Base-by-base conservation (phyloP, 495 filamentous ascomycete species). In the Penicillium atrosanguineum region DNA sequence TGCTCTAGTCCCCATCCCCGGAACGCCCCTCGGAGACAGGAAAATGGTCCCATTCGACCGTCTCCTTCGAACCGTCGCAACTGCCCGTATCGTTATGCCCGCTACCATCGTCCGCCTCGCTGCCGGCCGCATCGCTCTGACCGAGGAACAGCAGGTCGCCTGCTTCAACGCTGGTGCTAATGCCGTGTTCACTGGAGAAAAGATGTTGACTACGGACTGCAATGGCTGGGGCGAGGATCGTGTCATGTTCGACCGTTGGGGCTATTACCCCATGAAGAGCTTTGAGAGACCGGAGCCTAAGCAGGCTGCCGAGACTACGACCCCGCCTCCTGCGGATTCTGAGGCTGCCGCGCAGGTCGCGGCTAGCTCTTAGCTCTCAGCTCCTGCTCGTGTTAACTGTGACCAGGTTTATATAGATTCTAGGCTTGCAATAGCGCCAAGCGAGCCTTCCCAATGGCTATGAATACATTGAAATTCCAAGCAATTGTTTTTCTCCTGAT, bases 111-210 rank as follows among this genome's bases (percentile, higher is more conserved):
- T 95, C 47, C 79, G 90, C 15, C 77, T 95, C 25, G 90, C 90
- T 11, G 90, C 90, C 3, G 90, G 90, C 15, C 71, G 90, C 38
- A 89, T 85, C 60, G 85, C 85, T 1, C 79, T 95, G 71, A 73
- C 77, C 16, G 90, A 95, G 72, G 89, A 90, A 68, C 84, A 93
- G 73, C 90, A 95, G 71, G 81, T 87, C 19, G 67, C 89, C 53
- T 93, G 89, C 62, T 95, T 93, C 68, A 81, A 85, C 78, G 88
- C 90, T 0, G 90, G 90, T 23, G 90, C 90, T 0, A 95, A 95
- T 64, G 90, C 90, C 12, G 82, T 95, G 7, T 95, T 95, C 67
- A 95, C 90, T 1, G 90, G 90, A 18, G 90, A 95, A 73, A 92
- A 90, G 79, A 93, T 95, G 90, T 62, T 93, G 74, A 95, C 90